Evolutionary conservation across 2,329 filamentous ascomycete species (phyloP), one percentile per base, ranked within the genome.

Genomic region (Aspergillus proliferans): DNA sequence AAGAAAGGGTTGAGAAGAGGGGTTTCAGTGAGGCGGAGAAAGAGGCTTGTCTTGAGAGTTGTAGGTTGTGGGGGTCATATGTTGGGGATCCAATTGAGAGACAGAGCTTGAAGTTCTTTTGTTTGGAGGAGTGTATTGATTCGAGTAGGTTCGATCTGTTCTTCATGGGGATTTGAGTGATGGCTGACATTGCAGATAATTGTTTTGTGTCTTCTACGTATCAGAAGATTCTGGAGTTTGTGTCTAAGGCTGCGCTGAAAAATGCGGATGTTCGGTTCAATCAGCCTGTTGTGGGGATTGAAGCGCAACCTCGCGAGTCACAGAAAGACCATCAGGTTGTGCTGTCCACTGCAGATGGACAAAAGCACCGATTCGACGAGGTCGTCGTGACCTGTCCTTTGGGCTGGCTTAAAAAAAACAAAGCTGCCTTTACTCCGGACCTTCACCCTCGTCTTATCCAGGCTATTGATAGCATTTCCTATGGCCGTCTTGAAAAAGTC

Each of bases 41-140:
- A 49, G 61, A 71, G 24, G 71, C 73, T 0, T 72, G 81, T 30
- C 60, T 83, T 5, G 71, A 80, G 39, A 72, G 81, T 58, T 76
- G 77, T 15, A 76, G 78, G 49, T 76, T 83, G 65, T 86, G 82
- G 81, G 82, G 82, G 34, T 76, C 78, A 0, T 85, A 85, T 62
- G 77, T 85, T 7, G 83, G 83, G 6, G 80, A 79, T 51, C 72
- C 78, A 0, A 71, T 83, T 26, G 75, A 80, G 55, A 73, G 67
- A 41, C 82, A 85, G 61, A 84, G 80, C 58, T 63, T 86, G 52
- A 81, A 77, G 57, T 85, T 81, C 63, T 84, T 84, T 59, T 83
- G 79, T 71, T 68, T 86, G 24, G 83, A 86, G 59, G 81, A 85
- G 60, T 84, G 80, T 49, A 79, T 85, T 44, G 82, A 84, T 57